Conservation (phyloP, 441 rosid genomes). For the Gossypium schwendimanii region DNA sequence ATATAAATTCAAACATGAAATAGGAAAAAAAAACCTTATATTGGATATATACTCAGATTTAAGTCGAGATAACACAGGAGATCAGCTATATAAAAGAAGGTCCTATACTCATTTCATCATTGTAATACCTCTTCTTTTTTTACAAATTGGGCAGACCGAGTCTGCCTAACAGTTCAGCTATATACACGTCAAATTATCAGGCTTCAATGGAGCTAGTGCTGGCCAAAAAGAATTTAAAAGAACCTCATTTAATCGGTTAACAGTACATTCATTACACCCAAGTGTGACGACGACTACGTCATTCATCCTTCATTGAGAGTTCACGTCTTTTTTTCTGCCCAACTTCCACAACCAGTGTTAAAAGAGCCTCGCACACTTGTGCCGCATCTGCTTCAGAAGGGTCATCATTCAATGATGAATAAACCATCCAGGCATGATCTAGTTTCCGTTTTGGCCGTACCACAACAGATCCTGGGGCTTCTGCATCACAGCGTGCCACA, state of each 20-base stretch:
- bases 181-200: background rate
- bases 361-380: slow-evolving; percentile 82
- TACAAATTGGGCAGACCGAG: background rate
- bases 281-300: slow-evolving; percentile 1
- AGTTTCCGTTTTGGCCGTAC: slow-evolving; percentile 68
- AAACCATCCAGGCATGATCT: slow-evolving; percentile 98
- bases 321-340: slow-evolving; percentile 50
- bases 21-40: no score
- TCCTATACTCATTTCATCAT: background rate
- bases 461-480: slow-evolving; percentile 82
- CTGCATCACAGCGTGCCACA: slow-evolving; percentile 80
- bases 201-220: background rate
- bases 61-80: background rate
- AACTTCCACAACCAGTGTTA: slow-evolving; percentile 67
- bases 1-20: no score
- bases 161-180: background rate
- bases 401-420: slow-evolving; percentile 64
- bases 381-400: slow-evolving; percentile 68
- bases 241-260: background rate
- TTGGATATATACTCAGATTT: no score
- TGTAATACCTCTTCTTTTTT: background rate
- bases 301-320: slow-evolving; percentile 40
- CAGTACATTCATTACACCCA: background rate
- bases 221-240: background rate
- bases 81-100: background rate